These are phyloP conservation scores for Athelia psychrophila DNA, from an alignment of 1,284 basidiomycete genomes.

Conservation along the genomic window DNA sequence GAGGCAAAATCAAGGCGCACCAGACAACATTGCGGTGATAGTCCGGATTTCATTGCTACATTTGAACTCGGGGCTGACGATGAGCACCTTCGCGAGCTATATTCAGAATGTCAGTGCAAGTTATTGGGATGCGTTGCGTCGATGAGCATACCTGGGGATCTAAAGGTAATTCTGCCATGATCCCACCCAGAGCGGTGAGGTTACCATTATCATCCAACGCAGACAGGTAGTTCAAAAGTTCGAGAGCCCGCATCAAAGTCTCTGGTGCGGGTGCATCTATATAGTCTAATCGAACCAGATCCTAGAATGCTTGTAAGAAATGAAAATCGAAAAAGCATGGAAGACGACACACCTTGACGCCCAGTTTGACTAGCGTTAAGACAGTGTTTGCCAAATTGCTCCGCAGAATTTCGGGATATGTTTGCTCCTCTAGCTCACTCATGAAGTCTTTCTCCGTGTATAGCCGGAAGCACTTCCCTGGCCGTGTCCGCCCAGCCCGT, in stretches of 20 bases:
- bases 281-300: conserved; percentile 92
- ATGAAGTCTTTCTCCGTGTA: conserved; percentile 99
- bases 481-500: conserved; percentile 92
- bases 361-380: conserved; percentile 91
- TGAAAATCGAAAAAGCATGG: neutral
- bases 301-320: conserved; percentile 38
- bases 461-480: conserved; percentile 96
- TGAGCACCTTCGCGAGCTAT: conserved; percentile 94
- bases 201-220: conserved; percentile 96
- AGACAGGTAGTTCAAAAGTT: conserved; percentile 89
- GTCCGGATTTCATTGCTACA: conserved; percentile 96
- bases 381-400: conserved; percentile 95
- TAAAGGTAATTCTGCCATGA: conserved; percentile 98
- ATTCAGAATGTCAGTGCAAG: no score
- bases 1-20: conserved; percentile 35
- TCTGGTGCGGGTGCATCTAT: conserved; percentile 97
- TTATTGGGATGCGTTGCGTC: no score
- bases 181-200: conserved; percentile 81
- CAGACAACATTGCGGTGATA: conserved; percentile 94
- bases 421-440: conserved; percentile 93
- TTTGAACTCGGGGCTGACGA: conserved; percentile 91
- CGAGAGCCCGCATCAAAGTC: conserved; percentile 96
- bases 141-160: conserved; percentile 78
- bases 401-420: conserved; percentile 93
- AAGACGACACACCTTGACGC: conserved; percentile 59